A percentile compares a stretch with the other conserved stretches of the same genome.
Evolutionary conservation across 768 basidiomycete genomes (phyloP).

Genomic region (Rhizopogon vesiculosus): DNA sequence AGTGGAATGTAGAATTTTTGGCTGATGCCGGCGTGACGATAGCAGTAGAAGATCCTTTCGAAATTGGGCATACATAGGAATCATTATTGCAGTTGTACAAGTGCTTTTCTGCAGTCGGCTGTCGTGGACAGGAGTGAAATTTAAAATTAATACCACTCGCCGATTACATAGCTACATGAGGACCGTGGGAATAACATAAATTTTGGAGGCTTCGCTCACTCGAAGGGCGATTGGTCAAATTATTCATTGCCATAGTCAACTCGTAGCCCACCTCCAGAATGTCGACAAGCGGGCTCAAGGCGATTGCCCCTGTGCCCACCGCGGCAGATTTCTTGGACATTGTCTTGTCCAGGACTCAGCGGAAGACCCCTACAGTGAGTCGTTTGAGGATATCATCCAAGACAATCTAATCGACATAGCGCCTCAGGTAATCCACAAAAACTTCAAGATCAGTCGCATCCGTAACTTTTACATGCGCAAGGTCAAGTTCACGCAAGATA

Average conservation of each 20-base stretch:
- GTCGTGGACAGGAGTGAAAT: too few species aligned
- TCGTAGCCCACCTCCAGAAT: slow-evolving; percentile 26
- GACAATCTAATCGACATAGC: not conserved
- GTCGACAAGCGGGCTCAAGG: slow-evolving; percentile 91
- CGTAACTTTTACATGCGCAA: slow-evolving; percentile 99
- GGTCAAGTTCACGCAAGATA: slow-evolving; percentile 97
- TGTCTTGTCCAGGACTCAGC: slow-evolving; percentile 88
- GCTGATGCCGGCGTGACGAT: not conserved
- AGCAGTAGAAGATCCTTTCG: not conserved
- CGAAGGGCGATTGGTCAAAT: not conserved
- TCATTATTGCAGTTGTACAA: too few species aligned
- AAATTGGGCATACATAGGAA: not conserved
- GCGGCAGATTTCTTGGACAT: slow-evolving; percentile 94
- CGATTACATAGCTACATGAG: not conserved
- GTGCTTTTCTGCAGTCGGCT: too few species aligned
- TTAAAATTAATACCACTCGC: too few species aligned
- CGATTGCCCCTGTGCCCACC: slow-evolving; percentile 97
- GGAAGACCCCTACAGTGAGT: slow-evolving; percentile 91
- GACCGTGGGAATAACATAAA: slow-evolving; percentile 1
- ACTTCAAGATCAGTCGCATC: slow-evolving; percentile 99
- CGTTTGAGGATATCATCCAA: not conserved
- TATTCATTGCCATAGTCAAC: not conserved
- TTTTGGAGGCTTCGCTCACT: not conserved
- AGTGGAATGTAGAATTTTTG: not conserved
- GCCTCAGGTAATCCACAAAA: slow-evolving; percentile 91